Conservation (phyloP, 257 asterid species). For the Gynochthodes officinalis region DNA sequence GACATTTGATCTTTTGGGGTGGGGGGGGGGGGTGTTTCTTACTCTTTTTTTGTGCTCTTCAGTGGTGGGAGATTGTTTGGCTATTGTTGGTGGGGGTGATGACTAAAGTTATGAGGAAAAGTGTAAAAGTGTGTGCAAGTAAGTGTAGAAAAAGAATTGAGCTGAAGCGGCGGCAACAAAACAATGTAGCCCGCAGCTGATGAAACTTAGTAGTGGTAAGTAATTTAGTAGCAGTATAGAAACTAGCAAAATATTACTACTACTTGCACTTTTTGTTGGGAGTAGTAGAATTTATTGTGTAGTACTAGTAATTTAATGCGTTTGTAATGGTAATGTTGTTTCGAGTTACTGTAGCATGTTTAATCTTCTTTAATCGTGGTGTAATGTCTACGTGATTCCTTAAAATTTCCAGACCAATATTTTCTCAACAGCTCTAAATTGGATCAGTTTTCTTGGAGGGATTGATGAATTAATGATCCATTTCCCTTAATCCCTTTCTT, state of each 20-base stretch:
- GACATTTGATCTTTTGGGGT: background rate
- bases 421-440: too few relatives aligned
- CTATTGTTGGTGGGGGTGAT: background rate
- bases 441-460: too few relatives aligned
- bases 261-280: background rate
- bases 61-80: slow-evolving; percentile 12
- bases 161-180: slow-evolving; percentile 80
- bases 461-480: too few relatives aligned
- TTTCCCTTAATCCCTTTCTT: too few relatives aligned
- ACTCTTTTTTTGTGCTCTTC: background rate
- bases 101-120: slow-evolving; percentile 8
- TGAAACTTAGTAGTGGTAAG: background rate
- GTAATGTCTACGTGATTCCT: too few relatives aligned
- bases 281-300: background rate
- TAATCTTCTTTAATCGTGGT: too few relatives aligned
- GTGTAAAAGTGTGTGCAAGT: background rate
- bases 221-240: background rate
- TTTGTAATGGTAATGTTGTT: background rate
- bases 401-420: too few relatives aligned
- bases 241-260: background rate
- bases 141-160: slow-evolving; percentile 9
- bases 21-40: background rate
- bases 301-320: background rate
- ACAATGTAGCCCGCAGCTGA: slow-evolving; percentile 79
- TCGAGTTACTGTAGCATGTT: background rate